Evolutionary conservation across 2,329 filamentous ascomycete genomes (phyloP).

Genomic region (Calcarisporium arbuscula): DNA sequence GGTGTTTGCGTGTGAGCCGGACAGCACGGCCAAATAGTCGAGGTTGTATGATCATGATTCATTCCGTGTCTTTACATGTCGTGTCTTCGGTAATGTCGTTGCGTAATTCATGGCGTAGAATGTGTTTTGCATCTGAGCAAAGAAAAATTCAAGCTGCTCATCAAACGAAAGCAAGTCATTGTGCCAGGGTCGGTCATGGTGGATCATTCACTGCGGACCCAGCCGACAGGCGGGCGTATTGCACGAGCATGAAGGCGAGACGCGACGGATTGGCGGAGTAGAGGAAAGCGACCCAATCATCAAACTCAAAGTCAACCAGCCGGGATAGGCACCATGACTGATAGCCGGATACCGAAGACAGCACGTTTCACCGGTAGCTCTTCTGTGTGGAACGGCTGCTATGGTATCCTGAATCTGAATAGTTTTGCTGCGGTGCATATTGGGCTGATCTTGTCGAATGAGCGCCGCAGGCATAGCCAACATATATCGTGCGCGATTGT

Average conservation of each 20-base stretch:
- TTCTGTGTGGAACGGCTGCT: conserved; percentile 40
- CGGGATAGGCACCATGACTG: conserved; percentile 33
- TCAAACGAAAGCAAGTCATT: conserved; percentile 1
- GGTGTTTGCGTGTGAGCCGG: no score
- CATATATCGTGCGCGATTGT: conserved; percentile 69
- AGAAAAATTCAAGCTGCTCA: conserved; percentile 1
- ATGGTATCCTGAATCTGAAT: conserved; percentile 51
- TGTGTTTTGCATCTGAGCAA: conserved; percentile 3
- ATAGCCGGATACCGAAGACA: conserved; percentile 45
- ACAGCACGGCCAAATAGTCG: no score
- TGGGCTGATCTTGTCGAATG: conserved; percentile 30
- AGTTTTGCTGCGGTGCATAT: conserved; percentile 32
- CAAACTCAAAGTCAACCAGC: conserved; percentile 36
- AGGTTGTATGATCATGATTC: no score
- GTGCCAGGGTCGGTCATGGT: conserved; percentile 7
- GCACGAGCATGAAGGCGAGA: conserved; percentile 42
- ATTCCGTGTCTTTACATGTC: no score
- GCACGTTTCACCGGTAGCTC: conserved; percentile 45
- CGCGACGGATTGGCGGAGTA: conserved; percentile 42
- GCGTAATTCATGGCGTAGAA: conserved; percentile 12
- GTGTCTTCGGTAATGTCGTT: conserved; percentile 25
- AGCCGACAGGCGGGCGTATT: conserved; percentile 34
- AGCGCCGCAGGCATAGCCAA: conserved; percentile 67
- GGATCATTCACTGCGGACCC: conserved; percentile 26
- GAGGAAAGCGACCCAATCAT: conserved; percentile 42